Base-by-base conservation (phyloP, 371 early-diverging fungal species). In the Mortierella sp. region DNA sequence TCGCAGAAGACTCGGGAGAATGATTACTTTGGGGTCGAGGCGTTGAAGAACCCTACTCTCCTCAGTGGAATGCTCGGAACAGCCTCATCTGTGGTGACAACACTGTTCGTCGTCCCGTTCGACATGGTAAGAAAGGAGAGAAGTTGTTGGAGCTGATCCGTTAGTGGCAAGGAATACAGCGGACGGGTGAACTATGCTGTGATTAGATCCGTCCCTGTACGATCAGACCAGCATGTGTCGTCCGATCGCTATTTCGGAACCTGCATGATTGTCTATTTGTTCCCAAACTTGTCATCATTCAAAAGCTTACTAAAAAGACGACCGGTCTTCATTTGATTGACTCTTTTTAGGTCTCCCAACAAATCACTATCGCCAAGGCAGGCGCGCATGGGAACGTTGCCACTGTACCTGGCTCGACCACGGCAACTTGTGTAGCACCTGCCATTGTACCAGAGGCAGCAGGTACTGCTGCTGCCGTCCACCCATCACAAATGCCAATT, bases 351-450 rank as follows among this genome's bases (percentile, higher is more conserved):
- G 52, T 73, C 27, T 73, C 74, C 16, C 74, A 73, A 58, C 74
- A 73, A 52, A 73, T 73, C 48, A 73, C 74, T 2, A 47, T 73
- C 34, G 67, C 74, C 31, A 73, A 73, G 49, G 74, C 74, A 5
- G 74, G 74, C 28, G 63, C 60, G 0, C 57, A 54, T 17, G 71
- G 65, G 34, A 60, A 44, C 24, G 6, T 70, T 17, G 22, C 34
- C 25, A 41, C 55, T 21, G 63, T 59, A 34, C 31, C 60, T 13
- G 50, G 37, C 13, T 37, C 52, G 12, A 41, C 62, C 25, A 34
- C 70, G 16, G 58, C 62, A n/a, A 41, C 70, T n/a, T 56, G 63
- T 6, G 58, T 69, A 14, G 71, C 71, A 16, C 60, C 57, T 37
- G 56, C 61, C n/a, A 28, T 67, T 21, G 43, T 56, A 3, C 67